These are phyloP conservation scores for Pythium monospermum DNA, from an alignment of 352 stramenopile species.

Conservation along the genomic window DNA sequence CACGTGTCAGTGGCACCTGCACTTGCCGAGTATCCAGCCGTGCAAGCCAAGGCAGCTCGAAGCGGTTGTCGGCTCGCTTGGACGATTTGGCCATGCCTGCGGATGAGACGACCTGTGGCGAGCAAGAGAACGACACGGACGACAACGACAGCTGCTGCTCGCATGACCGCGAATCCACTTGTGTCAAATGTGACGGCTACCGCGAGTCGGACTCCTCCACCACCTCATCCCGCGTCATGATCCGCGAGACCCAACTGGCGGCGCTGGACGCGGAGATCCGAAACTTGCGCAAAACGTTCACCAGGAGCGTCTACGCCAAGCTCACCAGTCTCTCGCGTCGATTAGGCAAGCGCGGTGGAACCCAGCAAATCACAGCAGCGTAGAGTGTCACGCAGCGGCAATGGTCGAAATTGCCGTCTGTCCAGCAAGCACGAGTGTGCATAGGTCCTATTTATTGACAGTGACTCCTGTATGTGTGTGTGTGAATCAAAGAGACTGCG, in stretches of 20 bases:
- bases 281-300: constrained; percentile 55
- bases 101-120: constrained; percentile 6
- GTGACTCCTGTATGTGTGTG: not conserved
- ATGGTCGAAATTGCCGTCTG: not conserved
- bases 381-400: constrained; percentile 3
- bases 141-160: constrained; percentile 45
- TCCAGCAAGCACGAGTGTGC: not conserved
- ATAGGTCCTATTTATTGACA: constrained; percentile 2
- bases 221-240: constrained; percentile 44
- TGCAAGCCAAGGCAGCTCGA: constrained; percentile 20
- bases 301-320: constrained; percentile 48
- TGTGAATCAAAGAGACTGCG: not conserved
- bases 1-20: constrained; percentile 1
- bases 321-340: constrained; percentile 38
- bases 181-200: constrained; percentile 10
- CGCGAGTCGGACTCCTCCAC: constrained; percentile 23
- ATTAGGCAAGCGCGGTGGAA: constrained; percentile 12
- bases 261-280: constrained; percentile 63
- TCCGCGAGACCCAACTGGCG: constrained; percentile 61
- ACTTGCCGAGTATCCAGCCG: constrained; percentile 6
- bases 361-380: constrained; percentile 12
- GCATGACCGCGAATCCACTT: constrained; percentile 18
- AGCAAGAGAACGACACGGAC: constrained; percentile 32
- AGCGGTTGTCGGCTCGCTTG: constrained; percentile 19
- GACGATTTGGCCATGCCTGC: constrained; percentile 17